Conservation (phyloP, 2,329 filamentous ascomycete genomes). For the Rhinocladiella mackenziei region DNA sequence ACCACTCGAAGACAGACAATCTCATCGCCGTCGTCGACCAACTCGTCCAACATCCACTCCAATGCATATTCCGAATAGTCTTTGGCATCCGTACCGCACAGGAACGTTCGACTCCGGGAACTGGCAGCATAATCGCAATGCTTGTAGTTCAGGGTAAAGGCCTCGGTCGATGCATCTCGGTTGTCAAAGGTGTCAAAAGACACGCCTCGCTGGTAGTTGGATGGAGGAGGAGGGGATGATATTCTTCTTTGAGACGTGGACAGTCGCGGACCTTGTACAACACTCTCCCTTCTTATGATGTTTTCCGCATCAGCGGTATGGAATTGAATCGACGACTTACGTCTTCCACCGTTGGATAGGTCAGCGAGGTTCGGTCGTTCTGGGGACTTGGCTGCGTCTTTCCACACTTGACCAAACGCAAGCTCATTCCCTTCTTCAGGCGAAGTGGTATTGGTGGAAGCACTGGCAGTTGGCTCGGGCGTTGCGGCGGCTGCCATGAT, state of each 20-base stretch:
- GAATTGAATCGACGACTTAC: slow-evolving; percentile 30
- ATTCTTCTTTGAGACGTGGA: slow-evolving; percentile 28
- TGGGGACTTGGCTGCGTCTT: slow-evolving; percentile 21
- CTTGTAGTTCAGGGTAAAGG: slow-evolving; percentile 77
- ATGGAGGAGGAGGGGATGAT: slow-evolving; percentile 41
- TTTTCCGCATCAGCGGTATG: slow-evolving; percentile 28
- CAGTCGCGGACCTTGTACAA: slow-evolving; percentile 20
- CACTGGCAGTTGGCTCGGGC: slow-evolving; percentile 14
- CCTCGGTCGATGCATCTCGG: slow-evolving; percentile 64
- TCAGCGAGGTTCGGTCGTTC: slow-evolving; percentile 14
- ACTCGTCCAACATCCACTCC: slow-evolving; percentile 85
- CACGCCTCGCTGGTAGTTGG: slow-evolving; percentile 63
- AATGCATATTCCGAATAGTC: slow-evolving; percentile 88
- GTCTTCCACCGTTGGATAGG: slow-evolving; percentile 13
- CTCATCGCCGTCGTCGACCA: slow-evolving; percentile 90
- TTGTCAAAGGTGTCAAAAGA: slow-evolving; percentile 72
- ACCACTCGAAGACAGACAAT: slow-evolving; percentile 85
- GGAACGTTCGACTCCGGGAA: slow-evolving; percentile 78
- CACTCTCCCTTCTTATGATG: slow-evolving; percentile 28
- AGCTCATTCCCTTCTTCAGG: slow-evolving; percentile 26
- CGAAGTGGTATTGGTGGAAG: slow-evolving; percentile 1
- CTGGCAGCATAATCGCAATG: slow-evolving; percentile 81
- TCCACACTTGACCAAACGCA: slow-evolving; percentile 27
- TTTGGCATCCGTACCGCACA: slow-evolving; percentile 87
- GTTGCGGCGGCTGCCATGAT: slow-evolving; percentile 14